Conservation (phyloP, 805 yeast species). For the Candida qinlingensis region DNA sequence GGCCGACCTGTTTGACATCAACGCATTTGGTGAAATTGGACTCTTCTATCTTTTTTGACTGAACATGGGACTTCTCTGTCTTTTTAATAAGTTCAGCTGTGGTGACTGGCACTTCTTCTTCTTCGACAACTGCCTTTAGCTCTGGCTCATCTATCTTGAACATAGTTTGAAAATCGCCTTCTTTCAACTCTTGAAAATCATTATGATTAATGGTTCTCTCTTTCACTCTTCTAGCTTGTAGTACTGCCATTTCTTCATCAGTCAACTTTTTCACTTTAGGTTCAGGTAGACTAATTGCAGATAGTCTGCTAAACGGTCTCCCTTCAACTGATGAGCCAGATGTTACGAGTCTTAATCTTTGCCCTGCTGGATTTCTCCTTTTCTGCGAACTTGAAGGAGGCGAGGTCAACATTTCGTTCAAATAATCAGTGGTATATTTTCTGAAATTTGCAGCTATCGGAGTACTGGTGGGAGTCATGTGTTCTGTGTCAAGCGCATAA, state of each 20-base stretch:
- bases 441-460: no score
- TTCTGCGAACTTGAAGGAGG: not conserved
- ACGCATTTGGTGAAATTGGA: no score
- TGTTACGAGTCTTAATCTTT: slow-evolving; percentile 12
- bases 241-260: not conserved
- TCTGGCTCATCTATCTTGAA: no score
- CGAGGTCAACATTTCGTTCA: not conserved
- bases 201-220: slow-evolving; percentile 13
- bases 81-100: not conserved
- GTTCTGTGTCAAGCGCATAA: not conserved
- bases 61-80: not conserved
- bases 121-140: no score
- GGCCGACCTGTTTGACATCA: no score
- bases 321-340: slow-evolving; percentile 14
- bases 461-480: not conserved
- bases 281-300: no score
- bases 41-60: not conserved
- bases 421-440: no score
- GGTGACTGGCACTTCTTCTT: no score
- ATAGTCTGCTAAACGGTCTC: not conserved
- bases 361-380: not conserved
- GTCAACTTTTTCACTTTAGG: not conserved
- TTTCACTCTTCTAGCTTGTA: slow-evolving; percentile 4
- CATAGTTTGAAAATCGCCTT: slow-evolving; percentile 1
- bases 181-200: slow-evolving; percentile 12